These are phyloP conservation scores for Trametes elegans DNA, from an alignment of 768 basidiomycete genomes.

Conservation along the genomic window DNA sequence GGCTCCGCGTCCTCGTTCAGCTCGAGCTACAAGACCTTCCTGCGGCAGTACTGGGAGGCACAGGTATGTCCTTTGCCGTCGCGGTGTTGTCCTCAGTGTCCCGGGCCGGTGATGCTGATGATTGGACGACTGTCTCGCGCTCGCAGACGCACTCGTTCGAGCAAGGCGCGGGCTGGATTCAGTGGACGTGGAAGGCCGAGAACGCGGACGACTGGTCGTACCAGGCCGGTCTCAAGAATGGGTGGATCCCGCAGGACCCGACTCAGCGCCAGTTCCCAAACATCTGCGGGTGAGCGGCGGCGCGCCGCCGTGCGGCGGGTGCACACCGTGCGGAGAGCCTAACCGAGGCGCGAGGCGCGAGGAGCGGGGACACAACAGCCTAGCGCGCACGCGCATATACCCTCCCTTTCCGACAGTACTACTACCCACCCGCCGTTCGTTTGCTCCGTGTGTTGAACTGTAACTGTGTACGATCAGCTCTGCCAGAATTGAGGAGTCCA, in stretches of 20 bases:
- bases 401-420: too few relatives aligned
- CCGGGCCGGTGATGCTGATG: too few relatives aligned
- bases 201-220: slow-evolving; percentile 89
- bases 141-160: slow-evolving; percentile 57
- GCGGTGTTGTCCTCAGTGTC: too few relatives aligned
- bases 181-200: slow-evolving; percentile 87
- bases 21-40: slow-evolving; percentile 74
- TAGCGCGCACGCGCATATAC: too few relatives aligned
- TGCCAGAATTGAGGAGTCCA: too few relatives aligned
- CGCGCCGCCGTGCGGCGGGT: too few relatives aligned
- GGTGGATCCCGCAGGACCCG: slow-evolving; percentile 79
- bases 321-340: too few relatives aligned
- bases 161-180: slow-evolving; percentile 69
- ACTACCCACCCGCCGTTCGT: too few relatives aligned
- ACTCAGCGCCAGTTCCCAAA: slow-evolving; percentile 52
- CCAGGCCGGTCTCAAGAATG: slow-evolving; percentile 71
- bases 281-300: slow-evolving; percentile 49
- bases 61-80: slow-evolving; percentile 45
- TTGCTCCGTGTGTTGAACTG: too few relatives aligned
- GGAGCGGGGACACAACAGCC: too few relatives aligned
- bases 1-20: slow-evolving; percentile 77
- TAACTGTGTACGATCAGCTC: too few relatives aligned
- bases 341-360: too few relatives aligned
- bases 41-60: slow-evolving; percentile 82
- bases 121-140: neutral